Percentiles rank a stretch among this genome's conserved stretches.
These are phyloP conservation scores for Macrocybe gigantea DNA, from an alignment of 768 basidiomycete species.

Conservation along the genomic window DNA sequence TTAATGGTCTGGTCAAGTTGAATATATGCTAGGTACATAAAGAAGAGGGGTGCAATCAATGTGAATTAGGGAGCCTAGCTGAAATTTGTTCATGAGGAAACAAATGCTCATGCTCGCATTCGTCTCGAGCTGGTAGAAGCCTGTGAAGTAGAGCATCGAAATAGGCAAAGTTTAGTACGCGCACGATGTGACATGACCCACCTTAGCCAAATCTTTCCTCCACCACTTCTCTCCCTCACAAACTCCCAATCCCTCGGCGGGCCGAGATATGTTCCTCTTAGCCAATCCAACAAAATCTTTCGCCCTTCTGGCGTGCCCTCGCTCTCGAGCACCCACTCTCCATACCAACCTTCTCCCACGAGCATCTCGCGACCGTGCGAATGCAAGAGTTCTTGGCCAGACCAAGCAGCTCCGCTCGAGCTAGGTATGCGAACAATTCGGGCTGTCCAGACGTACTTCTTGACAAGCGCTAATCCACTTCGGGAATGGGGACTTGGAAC, in stretches of 20 bases:
- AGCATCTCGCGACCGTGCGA: conserved; percentile 14
- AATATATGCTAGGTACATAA: too few relatives aligned
- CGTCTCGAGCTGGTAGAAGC: neutral
- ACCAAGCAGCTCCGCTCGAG: conserved; percentile 29
- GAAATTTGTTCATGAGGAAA: neutral
- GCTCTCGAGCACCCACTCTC: conserved; percentile 77
- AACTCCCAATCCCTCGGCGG: conserved; percentile 41
- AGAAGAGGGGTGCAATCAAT: too few relatives aligned
- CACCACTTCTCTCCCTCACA: conserved; percentile 54
- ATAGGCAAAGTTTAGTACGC: conserved; percentile 1
- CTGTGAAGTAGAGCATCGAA: neutral
- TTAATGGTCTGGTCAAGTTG: too few relatives aligned
- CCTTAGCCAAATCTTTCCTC: conserved; percentile 62
- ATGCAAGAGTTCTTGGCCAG: conserved; percentile 12
- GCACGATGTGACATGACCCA: conserved; percentile 17
- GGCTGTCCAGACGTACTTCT: conserved; percentile 64
- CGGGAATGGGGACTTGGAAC: conserved; percentile 28
- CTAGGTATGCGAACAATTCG: conserved; percentile 28
- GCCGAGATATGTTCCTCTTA: conserved; percentile 29
- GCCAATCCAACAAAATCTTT: conserved; percentile 48
- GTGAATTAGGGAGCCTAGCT: neutral
- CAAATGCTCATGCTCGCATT: too few relatives aligned
- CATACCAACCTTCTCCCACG: conserved; percentile 65
- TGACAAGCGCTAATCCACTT: conserved; percentile 51
- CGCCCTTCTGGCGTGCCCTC: conserved; percentile 70